These are phyloP conservation scores for Massarina eburnea DNA, from an alignment of 2,329 filamentous ascomycete genomes.

Conservation along the genomic window DNA sequence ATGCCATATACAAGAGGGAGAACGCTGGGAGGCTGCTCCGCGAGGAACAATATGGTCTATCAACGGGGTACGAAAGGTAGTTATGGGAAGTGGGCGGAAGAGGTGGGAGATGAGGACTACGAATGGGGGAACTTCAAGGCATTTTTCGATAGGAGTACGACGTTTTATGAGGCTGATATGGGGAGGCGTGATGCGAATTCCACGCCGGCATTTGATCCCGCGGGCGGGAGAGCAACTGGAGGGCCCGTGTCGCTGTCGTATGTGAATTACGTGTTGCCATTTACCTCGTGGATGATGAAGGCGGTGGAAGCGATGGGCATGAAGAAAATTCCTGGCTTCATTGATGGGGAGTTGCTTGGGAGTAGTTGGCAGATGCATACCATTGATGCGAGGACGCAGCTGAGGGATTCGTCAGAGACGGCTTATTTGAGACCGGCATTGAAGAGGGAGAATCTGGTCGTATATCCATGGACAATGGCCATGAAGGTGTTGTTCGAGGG, in stretches of 20 bases:
- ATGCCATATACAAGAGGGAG: conserved; percentile 23
- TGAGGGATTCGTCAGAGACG: conserved; percentile 8
- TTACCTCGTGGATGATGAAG: conserved; percentile 9
- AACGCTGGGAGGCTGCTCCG: conserved; percentile 9
- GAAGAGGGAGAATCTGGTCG: neutral
- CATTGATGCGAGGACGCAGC: conserved; percentile 8
- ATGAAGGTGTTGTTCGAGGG: conserved; percentile 1
- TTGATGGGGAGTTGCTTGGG: conserved; percentile 8
- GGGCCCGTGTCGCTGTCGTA: conserved; percentile 18
- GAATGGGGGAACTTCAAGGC: conserved; percentile 20
- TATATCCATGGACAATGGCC: neutral
- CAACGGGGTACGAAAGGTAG: conserved; percentile 5
- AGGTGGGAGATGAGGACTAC: conserved; percentile 25
- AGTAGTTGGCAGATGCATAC: conserved; percentile 7
- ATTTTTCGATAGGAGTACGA: conserved; percentile 28
- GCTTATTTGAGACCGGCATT: conserved; percentile 4
- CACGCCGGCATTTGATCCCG: conserved; percentile 18
- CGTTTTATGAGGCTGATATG: conserved; percentile 25
- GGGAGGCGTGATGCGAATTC: conserved; percentile 20
- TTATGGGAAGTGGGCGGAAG: conserved; percentile 23
- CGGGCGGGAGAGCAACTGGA: neutral
- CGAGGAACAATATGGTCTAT: conserved; percentile 17
- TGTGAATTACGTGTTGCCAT: conserved; percentile 13
- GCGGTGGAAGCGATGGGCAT: conserved; percentile 2
- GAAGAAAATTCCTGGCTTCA: conserved; percentile 6